phyloP scores from a whole-genome alignment of 129 eudicot species.

The Saussurea involucrata region DNA sequence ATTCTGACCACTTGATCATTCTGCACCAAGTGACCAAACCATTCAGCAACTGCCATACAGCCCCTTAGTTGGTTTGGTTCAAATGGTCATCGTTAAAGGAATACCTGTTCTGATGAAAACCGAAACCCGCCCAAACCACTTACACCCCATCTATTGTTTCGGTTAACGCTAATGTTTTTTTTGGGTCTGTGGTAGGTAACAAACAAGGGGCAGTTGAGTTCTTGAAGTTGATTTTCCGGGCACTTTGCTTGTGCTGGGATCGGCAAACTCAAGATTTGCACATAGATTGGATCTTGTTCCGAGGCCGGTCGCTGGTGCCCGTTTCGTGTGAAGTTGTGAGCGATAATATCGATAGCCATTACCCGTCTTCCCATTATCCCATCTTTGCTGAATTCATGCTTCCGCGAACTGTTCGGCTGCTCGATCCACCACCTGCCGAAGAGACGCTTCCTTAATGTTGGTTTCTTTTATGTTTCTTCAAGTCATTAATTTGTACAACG shows the following conservation, averaged over 20 bases:
- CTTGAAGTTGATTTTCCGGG: constrained; percentile 80
- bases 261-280: constrained; percentile 98
- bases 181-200: constrained; percentile 48
- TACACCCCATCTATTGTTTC: neutral
- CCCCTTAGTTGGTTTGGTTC: too few species aligned
- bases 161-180: neutral
- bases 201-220: constrained; percentile 87
- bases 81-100: neutral
- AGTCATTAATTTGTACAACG: neutral
- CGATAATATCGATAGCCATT: constrained; percentile 76
- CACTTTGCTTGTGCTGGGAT: constrained; percentile 99
- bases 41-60: too few species aligned
- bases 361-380: constrained; percentile 96
- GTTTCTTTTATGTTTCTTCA: neutral
- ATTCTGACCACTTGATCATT: too few species aligned
- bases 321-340: constrained; percentile 84
- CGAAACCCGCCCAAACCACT: neutral
- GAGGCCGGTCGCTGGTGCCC: constrained; percentile 82
- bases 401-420: constrained; percentile 74
- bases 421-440: constrained; percentile 60
- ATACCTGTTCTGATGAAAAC: neutral
- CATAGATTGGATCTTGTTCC: constrained; percentile 77
- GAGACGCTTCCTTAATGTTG: constrained; percentile 19
- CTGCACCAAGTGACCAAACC: too few species aligned
- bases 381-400: constrained; percentile 90